Percentiles rank a stretch among this genome's conserved stretches.
Evolutionary conservation across 2,329 filamentous ascomycete species (phyloP).

Genomic region (Penicillium sp.): DNA sequence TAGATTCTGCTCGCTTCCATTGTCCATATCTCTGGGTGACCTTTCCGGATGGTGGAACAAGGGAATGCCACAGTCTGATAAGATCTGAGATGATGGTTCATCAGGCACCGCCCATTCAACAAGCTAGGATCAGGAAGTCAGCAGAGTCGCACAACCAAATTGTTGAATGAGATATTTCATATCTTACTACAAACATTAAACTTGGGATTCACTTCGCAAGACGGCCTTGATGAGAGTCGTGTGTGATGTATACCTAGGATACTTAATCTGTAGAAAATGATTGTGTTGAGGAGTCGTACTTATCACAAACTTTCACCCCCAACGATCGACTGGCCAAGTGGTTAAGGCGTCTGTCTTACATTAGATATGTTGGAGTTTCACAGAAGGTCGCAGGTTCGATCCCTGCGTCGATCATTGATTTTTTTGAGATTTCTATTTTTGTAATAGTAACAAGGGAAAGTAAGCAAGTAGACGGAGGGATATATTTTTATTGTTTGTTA

Average conservation of each 20-base stretch:
- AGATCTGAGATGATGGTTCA: slow-evolving; percentile 5
- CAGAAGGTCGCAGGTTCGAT: slow-evolving; percentile 5
- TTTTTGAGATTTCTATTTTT: neutral
- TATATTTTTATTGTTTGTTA: no score
- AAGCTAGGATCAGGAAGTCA: slow-evolving; percentile 1
- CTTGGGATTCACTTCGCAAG: no score
- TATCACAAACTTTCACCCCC: neutral
- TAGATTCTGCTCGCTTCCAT: slow-evolving; percentile 9
- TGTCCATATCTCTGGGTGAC: slow-evolving; percentile 1
- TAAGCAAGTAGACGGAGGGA: no score
- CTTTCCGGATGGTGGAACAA: neutral
- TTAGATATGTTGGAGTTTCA: slow-evolving; percentile 5
- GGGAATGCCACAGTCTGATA: slow-evolving; percentile 4
- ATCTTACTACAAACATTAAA: no score
- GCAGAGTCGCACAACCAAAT: neutral
- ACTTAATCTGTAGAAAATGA: neutral
- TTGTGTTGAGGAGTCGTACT: neutral
- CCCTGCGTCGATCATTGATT: slow-evolving; percentile 8
- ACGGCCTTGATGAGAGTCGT: no score
- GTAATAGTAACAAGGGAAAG: no score
- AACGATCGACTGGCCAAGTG: slow-evolving; percentile 9
- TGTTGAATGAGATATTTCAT: neutral
- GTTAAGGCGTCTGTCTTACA: slow-evolving; percentile 12
- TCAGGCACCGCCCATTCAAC: slow-evolving; percentile 13
- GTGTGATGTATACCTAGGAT: no score